Evolutionary conservation across 805 yeast genomes (phyloP).

Genomic region (Nakazawaea wickerhamii): DNA sequence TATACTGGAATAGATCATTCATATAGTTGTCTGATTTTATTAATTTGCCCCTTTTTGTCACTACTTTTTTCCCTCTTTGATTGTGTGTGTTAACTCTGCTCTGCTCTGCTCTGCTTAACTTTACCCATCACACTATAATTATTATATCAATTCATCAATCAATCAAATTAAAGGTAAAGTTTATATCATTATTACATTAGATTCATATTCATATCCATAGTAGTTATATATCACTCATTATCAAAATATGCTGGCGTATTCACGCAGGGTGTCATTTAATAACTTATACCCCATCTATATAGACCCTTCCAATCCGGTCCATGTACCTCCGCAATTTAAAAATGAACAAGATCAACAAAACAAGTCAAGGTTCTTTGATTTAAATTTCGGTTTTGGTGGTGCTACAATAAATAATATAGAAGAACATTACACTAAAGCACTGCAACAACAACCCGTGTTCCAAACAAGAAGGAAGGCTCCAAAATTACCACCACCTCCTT

Average conservation of each 20-base stretch:
- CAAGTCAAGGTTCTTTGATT: conserved; percentile 6
- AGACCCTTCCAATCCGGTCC: conserved; percentile 17
- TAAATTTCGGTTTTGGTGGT: conserved; percentile 22
- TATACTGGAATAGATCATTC: too few relatives aligned
- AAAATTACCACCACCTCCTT: conserved; percentile 27
- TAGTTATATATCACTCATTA: too few relatives aligned
- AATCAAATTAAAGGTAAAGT: too few relatives aligned
- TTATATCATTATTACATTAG: neutral
- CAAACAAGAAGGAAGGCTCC: conserved; percentile 19
- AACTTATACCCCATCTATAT: conserved; percentile 30
- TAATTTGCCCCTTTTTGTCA: too few relatives aligned
- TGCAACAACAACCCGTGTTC: conserved; percentile 10
- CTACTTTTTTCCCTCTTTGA: too few relatives aligned
- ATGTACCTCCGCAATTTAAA: conserved; percentile 17
- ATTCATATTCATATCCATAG: too few relatives aligned
- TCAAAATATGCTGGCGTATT: conserved; percentile 15
- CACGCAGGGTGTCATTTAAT: conserved; percentile 40
- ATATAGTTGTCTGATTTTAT: too few relatives aligned
- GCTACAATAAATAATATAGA: conserved; percentile 17
- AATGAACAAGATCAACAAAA: conserved; percentile 9
- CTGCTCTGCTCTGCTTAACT: too few relatives aligned
- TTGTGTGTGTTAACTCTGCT: too few relatives aligned
- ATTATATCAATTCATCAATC: too few relatives aligned
- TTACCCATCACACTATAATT: too few relatives aligned
- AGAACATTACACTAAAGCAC: conserved; percentile 1